Evolutionary conservation across 306 rosid species (phyloP).

Genomic region (Quercus glauca): DNA sequence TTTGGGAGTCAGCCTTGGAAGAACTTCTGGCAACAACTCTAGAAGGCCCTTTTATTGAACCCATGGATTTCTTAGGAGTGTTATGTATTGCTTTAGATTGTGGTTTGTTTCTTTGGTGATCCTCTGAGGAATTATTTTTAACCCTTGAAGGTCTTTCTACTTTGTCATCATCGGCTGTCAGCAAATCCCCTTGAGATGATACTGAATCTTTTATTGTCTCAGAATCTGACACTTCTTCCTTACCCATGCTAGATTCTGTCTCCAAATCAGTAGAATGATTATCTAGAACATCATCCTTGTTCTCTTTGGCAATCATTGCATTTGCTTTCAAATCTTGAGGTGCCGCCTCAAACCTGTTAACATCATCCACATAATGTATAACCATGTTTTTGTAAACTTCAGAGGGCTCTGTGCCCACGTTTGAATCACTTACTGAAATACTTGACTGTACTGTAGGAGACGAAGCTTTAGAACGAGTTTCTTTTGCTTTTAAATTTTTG

Average conservation of each 20-base stretch:
- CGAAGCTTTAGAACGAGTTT: slow-evolving; percentile 38
- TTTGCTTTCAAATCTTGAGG: slow-evolving; percentile 44
- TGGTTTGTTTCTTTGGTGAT: slow-evolving; percentile 33
- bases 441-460: slow-evolving; percentile 33
- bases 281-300: slow-evolving; percentile 45
- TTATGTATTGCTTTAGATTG: slow-evolving; percentile 31
- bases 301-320: slow-evolving; percentile 40
- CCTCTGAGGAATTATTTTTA: slow-evolving; percentile 40
- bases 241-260: slow-evolving; percentile 51
- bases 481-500: slow-evolving; percentile 54
- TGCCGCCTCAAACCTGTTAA: slow-evolving; percentile 57
- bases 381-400: slow-evolving; percentile 56
- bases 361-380: slow-evolving; percentile 66
- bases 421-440: slow-evolving; percentile 46
- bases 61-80: slow-evolving; percentile 41
- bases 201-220: slow-evolving; percentile 65
- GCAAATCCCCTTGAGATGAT: slow-evolving; percentile 71
- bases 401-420: slow-evolving; percentile 45
- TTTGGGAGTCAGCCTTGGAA: slow-evolving; percentile 33
- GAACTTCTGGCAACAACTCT: slow-evolving; percentile 31
- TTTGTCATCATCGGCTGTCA: slow-evolving; percentile 57
- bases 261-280: slow-evolving; percentile 56
- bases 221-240: slow-evolving; percentile 70
- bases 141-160: slow-evolving; percentile 48
- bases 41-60: slow-evolving; percentile 37